Conservation (phyloP, 1,284 basidiomycete species). For the Ustilago sp. region DNA sequence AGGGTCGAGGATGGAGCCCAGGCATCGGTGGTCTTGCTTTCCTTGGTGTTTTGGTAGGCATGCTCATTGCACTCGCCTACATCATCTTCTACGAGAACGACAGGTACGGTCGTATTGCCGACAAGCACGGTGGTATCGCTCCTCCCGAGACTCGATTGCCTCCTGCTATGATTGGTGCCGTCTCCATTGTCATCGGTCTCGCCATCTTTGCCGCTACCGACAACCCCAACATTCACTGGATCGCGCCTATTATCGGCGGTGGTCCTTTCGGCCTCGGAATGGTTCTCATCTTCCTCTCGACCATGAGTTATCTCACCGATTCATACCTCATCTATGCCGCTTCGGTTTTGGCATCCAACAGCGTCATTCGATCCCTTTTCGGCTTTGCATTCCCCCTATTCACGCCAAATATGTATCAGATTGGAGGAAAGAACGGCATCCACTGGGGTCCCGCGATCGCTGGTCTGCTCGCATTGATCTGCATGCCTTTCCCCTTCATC, state of each 20-base stretch:
- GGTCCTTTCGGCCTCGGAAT: conserved; percentile 58
- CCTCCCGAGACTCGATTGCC: conserved; percentile 62
- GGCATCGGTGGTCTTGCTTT: conserved; percentile 68
- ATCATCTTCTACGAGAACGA: conserved; percentile 63
- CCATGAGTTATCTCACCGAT: conserved; percentile 72
- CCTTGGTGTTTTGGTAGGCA: conserved; percentile 68
- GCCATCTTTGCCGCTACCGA: conserved; percentile 68
- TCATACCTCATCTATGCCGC: conserved; percentile 73
- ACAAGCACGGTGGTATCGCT: conserved; percentile 57
- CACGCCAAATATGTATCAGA: conserved; percentile 72
- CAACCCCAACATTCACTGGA: conserved; percentile 67
- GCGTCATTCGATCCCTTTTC: conserved; percentile 77
- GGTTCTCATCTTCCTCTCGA: conserved; percentile 75
- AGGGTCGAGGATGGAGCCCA: conserved; percentile 57
- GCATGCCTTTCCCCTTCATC: conserved; percentile 78
- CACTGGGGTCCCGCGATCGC: conserved; percentile 81
- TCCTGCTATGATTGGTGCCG: conserved; percentile 64
- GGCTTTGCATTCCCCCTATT: conserved; percentile 74
- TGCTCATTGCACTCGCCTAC: conserved; percentile 55
- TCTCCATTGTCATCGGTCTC: conserved; percentile 70
- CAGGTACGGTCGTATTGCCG: conserved; percentile 46
- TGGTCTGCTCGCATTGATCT: conserved; percentile 77
- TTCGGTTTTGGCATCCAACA: conserved; percentile 75
- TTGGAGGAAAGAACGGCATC: conserved; percentile 73
- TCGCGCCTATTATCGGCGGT: conserved; percentile 55